These are phyloP conservation scores for Samsoniella hepiali DNA, from an alignment of 2,329 filamentous ascomycete genomes.

Conservation along the genomic window DNA sequence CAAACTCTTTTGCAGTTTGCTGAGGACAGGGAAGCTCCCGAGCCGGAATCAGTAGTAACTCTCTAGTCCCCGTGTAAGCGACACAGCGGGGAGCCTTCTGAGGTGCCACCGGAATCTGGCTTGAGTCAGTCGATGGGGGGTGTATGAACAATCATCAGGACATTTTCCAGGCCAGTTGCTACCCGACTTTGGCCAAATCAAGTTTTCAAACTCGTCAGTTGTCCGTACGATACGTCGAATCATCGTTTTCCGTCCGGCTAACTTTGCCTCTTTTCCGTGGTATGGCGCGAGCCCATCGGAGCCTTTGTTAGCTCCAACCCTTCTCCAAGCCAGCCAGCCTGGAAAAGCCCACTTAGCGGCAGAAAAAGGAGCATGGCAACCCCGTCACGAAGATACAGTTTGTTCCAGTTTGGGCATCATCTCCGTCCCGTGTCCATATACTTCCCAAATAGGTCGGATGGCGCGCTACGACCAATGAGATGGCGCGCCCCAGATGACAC, in stretches of 20 bases:
- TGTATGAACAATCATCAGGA: neutral
- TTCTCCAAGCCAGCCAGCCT: neutral
- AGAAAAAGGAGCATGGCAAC: constrained; percentile 4
- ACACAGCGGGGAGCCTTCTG: neutral
- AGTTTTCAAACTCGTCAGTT: too few relatives aligned
- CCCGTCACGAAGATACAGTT: constrained; percentile 14
- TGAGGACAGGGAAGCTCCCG: neutral
- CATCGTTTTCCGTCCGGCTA: neutral
- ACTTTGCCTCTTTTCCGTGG: neutral
- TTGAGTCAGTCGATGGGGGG: neutral
- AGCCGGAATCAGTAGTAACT: neutral
- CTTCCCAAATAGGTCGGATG: constrained; percentile 4
- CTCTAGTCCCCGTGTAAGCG: neutral
- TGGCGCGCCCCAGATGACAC: constrained; percentile 3
- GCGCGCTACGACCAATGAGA: constrained; percentile 10
- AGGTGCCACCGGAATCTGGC: neutral
- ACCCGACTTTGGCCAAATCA: too few relatives aligned
- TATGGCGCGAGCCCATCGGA: constrained; percentile 3
- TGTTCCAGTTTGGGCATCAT: constrained; percentile 17
- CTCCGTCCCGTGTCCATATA: constrained; percentile 12
- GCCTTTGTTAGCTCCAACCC: neutral
- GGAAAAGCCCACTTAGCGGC: neutral
- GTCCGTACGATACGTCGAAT: neutral
- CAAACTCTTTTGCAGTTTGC: too few relatives aligned
- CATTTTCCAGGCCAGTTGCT: too few relatives aligned